phyloP scores from a whole-genome alignment of 768 basidiomycete genomes.

The Termitomyces sp. region DNA sequence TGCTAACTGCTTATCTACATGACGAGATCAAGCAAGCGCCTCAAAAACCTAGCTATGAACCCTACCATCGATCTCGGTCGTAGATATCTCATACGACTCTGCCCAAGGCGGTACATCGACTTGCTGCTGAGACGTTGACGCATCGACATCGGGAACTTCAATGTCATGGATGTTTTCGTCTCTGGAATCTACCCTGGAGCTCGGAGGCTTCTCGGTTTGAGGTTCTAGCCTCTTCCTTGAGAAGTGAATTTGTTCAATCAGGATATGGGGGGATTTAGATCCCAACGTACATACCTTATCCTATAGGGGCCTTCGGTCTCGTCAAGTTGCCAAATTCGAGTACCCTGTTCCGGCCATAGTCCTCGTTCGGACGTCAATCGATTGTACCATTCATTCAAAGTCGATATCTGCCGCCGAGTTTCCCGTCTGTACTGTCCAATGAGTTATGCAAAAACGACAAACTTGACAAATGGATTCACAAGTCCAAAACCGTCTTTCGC shows the following conservation, averaged over 20 bases:
- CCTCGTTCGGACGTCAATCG: conserved; percentile 74
- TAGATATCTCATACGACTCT: conserved; percentile 65
- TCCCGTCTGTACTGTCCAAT: conserved; percentile 54
- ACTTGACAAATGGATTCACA: conserved; percentile 40
- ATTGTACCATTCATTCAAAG: conserved; percentile 57
- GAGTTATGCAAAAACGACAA: background rate
- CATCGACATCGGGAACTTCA: conserved; percentile 47
- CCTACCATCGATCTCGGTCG: conserved; percentile 60
- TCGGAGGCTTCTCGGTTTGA: conserved; percentile 44
- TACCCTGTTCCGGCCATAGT: conserved; percentile 65
- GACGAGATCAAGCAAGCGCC: background rate
- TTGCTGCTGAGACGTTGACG: conserved; percentile 40
- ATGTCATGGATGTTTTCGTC: conserved; percentile 46
- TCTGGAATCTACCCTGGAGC: conserved; percentile 44
- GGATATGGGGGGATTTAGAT: background rate
- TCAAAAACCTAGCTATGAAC: background rate
- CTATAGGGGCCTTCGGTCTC: conserved; percentile 91
- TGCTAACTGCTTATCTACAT: conserved; percentile 50
- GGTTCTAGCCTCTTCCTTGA: conserved; percentile 79
- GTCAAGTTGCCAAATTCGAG: conserved; percentile 71
- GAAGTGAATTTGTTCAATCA: background rate
- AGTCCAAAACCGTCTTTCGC: conserved; percentile 68
- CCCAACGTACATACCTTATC: conserved; percentile 64
- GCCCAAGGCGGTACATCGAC: conserved; percentile 72
- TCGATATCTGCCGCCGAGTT: conserved; percentile 63